Percentiles rank a stretch among this genome's conserved stretches.
Conservation (phyloP, 306 rosid species). For the Quercus robur region DNA sequence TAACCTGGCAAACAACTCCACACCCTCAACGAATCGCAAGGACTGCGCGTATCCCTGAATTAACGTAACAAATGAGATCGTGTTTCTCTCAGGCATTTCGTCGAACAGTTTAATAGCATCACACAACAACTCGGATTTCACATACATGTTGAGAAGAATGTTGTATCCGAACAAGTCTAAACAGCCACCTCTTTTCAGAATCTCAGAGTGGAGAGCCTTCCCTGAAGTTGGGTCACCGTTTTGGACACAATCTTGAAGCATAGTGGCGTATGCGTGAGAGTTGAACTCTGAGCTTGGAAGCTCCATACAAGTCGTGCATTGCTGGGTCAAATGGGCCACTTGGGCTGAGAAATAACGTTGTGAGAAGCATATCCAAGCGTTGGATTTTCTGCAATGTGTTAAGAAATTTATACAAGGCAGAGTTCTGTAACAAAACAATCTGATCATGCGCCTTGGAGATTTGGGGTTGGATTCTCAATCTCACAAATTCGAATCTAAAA, state of each 20-base stretch:
- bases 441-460: conserved; percentile 20
- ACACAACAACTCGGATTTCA: conserved; percentile 19
- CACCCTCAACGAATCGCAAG: conserved; percentile 19
- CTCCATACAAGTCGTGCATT: not conserved
- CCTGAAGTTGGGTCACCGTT: conserved; percentile 19
- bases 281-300: conserved; percentile 30
- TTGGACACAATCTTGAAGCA: conserved; percentile 35
- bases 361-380: not conserved
- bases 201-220: conserved; percentile 31
- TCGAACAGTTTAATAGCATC: conserved; percentile 37
- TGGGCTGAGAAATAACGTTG: conserved; percentile 14
- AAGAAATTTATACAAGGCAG: not conserved
- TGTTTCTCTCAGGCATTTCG: conserved; percentile 37
- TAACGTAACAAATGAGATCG: conserved; percentile 48
- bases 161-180: conserved; percentile 44
- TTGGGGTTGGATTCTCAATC: not conserved
- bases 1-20: conserved; percentile 36
- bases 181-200: conserved; percentile 39
- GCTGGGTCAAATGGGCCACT: conserved; percentile 7
- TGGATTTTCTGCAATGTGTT: not conserved
- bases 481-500: not conserved
- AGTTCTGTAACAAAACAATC: conserved; percentile 7
- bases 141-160: conserved; percentile 35
- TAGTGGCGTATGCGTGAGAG: conserved; percentile 29
- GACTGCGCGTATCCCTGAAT: conserved; percentile 34